Base-by-base conservation (phyloP, 768 basidiomycete genomes). In the Pisolithus orientalis region DNA sequence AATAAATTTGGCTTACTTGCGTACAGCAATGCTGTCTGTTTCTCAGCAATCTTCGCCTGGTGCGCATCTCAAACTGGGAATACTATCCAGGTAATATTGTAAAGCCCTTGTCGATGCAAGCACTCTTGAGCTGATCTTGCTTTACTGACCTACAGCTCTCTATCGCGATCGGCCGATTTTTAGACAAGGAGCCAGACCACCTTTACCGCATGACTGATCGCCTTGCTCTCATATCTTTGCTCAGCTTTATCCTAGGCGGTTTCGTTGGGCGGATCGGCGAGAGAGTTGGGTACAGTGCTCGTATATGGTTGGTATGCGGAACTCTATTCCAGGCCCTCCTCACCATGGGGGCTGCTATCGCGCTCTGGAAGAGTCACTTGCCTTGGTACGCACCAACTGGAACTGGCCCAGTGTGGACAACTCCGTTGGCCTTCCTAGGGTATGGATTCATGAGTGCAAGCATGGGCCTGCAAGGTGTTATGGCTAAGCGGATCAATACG, bases 41-140 rank as follows among this genome's bases (percentile, higher is more conserved):
- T 91, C 71, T 81, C 86, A 42, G 85, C 90, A 2, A 72, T 89
- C 44, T 91, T 83, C 65, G 80, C 91, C 11, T 92, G 90, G 87
- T 87, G 84, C 65, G 88, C 84, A 13, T 91, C 90, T 67, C 89
- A 91, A 67, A 90, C 88, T 0, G 88, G 86, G 48, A 88, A 88
- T 63, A 80, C 81, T 57, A 75, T 80, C 9, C 84, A 86, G 72
- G 83, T 84, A 59, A 45, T 45, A n/a, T 14, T 34, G 4, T 11
- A 28, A 45, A 9, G 50, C 69, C 57, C 40, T 24, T 37, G 8
- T 3, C 16, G 13, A 45, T 29, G 16, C 14, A 4, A 16, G 28
- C 3, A 31, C 27, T 7, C 9, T 29, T 2, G 8, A 11, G 25
- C 28, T 45, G 9, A 45, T 21, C 27, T 27, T 8, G 13, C 11